Percentiles rank a stretch among this genome's conserved stretches.
These are phyloP conservation scores for Apiotrichum gracile DNA, from an alignment of 1,284 basidiomycete genomes.

Conservation along the genomic window DNA sequence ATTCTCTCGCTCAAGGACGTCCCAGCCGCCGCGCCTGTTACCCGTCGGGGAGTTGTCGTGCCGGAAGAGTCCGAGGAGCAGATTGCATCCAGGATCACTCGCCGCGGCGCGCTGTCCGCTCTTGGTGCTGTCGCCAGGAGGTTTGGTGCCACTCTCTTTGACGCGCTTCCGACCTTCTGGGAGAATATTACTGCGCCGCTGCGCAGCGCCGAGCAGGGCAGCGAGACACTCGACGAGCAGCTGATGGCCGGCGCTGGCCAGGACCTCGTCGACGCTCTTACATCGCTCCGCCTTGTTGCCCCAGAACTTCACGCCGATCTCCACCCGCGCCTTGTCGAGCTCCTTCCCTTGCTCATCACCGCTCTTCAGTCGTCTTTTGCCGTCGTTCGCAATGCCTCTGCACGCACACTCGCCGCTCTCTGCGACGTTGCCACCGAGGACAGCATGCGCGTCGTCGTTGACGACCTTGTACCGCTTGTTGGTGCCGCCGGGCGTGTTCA, in stretches of 20 bases:
- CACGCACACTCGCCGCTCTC: conserved; percentile 78
- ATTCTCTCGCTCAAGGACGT: conserved; percentile 64
- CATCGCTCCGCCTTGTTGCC: conserved; percentile 76
- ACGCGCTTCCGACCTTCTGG: conserved; percentile 86
- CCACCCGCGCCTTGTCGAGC: conserved; percentile 61
- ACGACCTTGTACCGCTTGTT: conserved; percentile 76
- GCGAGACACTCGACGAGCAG: conserved; percentile 1
- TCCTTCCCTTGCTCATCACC: conserved; percentile 70
- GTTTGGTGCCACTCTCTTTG: conserved; percentile 70
- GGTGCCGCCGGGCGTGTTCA: conserved; percentile 70
- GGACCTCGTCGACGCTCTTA: conserved; percentile 86
- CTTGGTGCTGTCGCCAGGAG: conserved; percentile 69
- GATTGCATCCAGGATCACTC: conserved; percentile 53
- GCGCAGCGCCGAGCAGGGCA: conserved; percentile 1
- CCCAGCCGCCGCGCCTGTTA: conserved; percentile 46
- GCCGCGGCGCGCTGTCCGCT: conserved; percentile 77
- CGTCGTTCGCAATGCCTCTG: conserved; percentile 81
- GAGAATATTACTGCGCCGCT: conserved; percentile 79
- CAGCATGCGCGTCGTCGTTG: conserved; percentile 82
- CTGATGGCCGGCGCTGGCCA: conserved; percentile 58
- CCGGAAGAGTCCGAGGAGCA: conserved; percentile 47
- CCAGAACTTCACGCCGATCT: conserved; percentile 69
- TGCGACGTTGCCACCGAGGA: conserved; percentile 78
- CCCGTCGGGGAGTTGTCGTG: conserved; percentile 45
- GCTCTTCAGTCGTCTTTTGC: conserved; percentile 78